These are phyloP conservation scores for Colletotrichum orbiculare DNA, from an alignment of 2,329 filamentous ascomycete species.

Conservation along the genomic window DNA sequence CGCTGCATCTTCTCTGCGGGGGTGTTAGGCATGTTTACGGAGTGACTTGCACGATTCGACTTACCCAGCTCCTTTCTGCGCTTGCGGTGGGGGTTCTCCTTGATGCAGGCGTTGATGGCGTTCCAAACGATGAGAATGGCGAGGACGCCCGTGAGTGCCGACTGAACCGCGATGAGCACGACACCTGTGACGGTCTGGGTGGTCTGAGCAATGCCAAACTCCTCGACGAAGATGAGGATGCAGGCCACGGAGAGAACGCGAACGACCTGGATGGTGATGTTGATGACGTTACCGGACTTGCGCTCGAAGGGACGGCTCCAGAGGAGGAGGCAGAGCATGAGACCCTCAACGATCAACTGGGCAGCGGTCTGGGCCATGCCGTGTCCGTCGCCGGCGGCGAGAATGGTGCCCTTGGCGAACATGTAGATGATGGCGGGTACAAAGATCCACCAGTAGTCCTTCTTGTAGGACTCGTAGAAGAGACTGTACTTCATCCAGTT, in stretches of 20 bases:
- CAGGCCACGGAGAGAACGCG: slow-evolving; percentile 89
- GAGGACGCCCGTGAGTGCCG: slow-evolving; percentile 81
- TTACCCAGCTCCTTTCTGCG: slow-evolving; percentile 90
- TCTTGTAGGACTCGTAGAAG: slow-evolving; percentile 97
- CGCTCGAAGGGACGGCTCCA: slow-evolving; percentile 90
- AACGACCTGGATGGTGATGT: slow-evolving; percentile 89
- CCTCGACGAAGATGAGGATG: slow-evolving; percentile 92
- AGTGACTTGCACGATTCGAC: slow-evolving; percentile 44
- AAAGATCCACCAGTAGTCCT: slow-evolving; percentile 97
- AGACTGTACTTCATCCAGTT: slow-evolving; percentile 96
- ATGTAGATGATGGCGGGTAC: slow-evolving; percentile 90
- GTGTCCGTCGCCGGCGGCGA: slow-evolving; percentile 87
- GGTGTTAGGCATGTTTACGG: slow-evolving; percentile 41
- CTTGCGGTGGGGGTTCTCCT: slow-evolving; percentile 90
- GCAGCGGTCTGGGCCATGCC: slow-evolving; percentile 84
- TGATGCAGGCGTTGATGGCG: slow-evolving; percentile 83
- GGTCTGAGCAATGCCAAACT: slow-evolving; percentile 88
- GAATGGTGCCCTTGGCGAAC: slow-evolving; percentile 86
- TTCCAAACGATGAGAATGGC: slow-evolving; percentile 92
- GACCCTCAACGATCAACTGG: slow-evolving; percentile 82
- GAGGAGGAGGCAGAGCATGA: slow-evolving; percentile 82
- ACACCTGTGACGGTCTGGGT: slow-evolving; percentile 95
- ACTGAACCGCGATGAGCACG: slow-evolving; percentile 93
- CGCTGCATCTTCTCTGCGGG: slow-evolving; percentile 77
- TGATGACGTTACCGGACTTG: slow-evolving; percentile 90